phyloP scores from a whole-genome alignment of 306 rosid genomes.

The Prunus mira region DNA sequence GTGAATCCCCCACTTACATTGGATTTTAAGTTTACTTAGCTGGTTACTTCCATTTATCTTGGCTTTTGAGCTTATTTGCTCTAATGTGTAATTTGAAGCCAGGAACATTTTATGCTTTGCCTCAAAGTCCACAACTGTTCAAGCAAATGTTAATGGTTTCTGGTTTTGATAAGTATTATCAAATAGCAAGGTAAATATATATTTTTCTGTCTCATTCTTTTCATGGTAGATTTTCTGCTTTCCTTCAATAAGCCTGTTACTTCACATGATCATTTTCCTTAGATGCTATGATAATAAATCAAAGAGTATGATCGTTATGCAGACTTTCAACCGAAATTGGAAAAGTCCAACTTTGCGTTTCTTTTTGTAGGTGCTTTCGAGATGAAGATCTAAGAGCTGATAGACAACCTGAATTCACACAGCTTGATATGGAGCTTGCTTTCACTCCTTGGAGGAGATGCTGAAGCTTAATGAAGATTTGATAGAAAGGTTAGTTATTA shows the following conservation, averaged over 20 bases:
- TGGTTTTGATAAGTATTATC: constrained; percentile 93
- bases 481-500: constrained; percentile 65
- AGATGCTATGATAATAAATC: background rate
- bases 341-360: background rate
- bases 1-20: background rate
- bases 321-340: background rate
- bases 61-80: constrained; percentile 41
- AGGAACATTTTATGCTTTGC: constrained; percentile 96
- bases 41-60: constrained; percentile 23
- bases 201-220: constrained; percentile 1
- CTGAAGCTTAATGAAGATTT: constrained; percentile 83
- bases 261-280: background rate
- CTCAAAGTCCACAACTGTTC: constrained; percentile 97
- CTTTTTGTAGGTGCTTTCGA: constrained; percentile 73
- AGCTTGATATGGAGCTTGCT: constrained; percentile 95
- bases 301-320: background rate
- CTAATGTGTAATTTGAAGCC: constrained; percentile 69
- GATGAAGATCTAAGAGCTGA: constrained; percentile 98
- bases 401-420: constrained; percentile 96
- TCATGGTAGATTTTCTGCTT: background rate
- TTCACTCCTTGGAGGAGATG: constrained; percentile 92
- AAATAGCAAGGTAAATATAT: constrained; percentile 69
- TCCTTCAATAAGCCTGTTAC: background rate
- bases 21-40: background rate
- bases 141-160: constrained; percentile 98